These are phyloP conservation scores for Xylariomycetidae sp. DNA, from an alignment of 2,329 filamentous ascomycete species.

Conservation along the genomic window DNA sequence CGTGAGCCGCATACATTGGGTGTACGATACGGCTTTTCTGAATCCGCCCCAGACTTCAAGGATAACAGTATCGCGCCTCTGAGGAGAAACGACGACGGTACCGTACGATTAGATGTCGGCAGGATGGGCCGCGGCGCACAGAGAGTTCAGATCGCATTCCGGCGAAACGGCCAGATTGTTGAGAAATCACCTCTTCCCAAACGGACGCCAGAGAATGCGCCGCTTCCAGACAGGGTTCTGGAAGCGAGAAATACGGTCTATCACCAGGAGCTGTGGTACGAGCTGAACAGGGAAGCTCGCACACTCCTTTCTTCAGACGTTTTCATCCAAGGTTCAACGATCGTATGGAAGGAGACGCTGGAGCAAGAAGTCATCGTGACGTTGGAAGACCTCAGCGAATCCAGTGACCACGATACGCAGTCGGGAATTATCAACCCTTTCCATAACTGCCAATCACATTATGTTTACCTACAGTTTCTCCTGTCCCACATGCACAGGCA, in stretches of 20 bases:
- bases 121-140: conserved; percentile 46
- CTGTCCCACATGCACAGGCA: conserved; percentile 75
- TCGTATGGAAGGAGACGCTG: conserved; percentile 51
- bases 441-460: conserved; percentile 60
- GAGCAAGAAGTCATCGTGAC: conserved; percentile 61
- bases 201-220: conserved; percentile 50
- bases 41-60: conserved; percentile 58
- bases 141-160: conserved; percentile 64
- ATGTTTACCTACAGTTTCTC: conserved; percentile 66
- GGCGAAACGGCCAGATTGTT: conserved; percentile 50
- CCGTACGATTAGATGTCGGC: conserved; percentile 67
- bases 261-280: conserved; percentile 84
- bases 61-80: conserved; percentile 78
- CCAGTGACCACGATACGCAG: conserved; percentile 24
- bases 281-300: conserved; percentile 78
- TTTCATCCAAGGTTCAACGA: conserved; percentile 52
- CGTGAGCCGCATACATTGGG: conserved; percentile 69
- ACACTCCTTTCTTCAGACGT: conserved; percentile 68
- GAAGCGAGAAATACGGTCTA: conserved; percentile 76
- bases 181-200: conserved; percentile 52
- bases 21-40: conserved; percentile 84
- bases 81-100: conserved; percentile 68
- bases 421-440: conserved; percentile 36
- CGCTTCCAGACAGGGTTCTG: conserved; percentile 64
- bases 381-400: conserved; percentile 57